Conservation (phyloP, 495 filamentous ascomycete genomes). For the Penicillium ochrochloron region DNA sequence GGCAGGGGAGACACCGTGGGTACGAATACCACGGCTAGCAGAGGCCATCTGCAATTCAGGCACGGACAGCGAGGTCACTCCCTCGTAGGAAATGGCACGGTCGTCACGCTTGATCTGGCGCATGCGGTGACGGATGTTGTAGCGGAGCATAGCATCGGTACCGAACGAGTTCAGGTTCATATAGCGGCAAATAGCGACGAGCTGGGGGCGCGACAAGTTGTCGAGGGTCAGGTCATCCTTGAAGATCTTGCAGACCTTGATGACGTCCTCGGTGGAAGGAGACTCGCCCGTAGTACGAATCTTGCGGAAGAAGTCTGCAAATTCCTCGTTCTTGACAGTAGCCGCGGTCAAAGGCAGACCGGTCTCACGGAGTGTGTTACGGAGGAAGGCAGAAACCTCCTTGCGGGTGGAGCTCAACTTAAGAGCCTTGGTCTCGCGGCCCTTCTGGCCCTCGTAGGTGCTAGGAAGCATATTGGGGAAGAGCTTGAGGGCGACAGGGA, state of each 20-base stretch:
- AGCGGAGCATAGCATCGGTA: slow-evolving; percentile 95
- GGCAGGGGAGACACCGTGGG: slow-evolving; percentile 85
- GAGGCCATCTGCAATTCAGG: slow-evolving; percentile 90
- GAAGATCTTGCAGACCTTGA: slow-evolving; percentile 99
- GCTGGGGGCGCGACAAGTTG: slow-evolving; percentile 92
- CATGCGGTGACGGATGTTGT: slow-evolving; percentile 97
- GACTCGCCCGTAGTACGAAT: slow-evolving; percentile 87
- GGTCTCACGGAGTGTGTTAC: slow-evolving; percentile 88
- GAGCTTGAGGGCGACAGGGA: slow-evolving; percentile 88
- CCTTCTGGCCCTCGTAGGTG: slow-evolving; percentile 92
- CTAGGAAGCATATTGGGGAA: slow-evolving; percentile 97
- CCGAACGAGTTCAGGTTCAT: slow-evolving; percentile 98
- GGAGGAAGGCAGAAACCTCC: slow-evolving; percentile 91
- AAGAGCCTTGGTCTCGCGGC: slow-evolving; percentile 84
- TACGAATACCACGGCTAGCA: slow-evolving; percentile 88
- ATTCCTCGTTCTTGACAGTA: slow-evolving; percentile 91
- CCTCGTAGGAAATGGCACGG: slow-evolving; percentile 91
- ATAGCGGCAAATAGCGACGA: slow-evolving; percentile 97
- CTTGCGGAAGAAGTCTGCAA: slow-evolving; percentile 97
- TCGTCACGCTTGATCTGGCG: slow-evolving; percentile 99
- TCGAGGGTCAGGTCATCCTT: slow-evolving; percentile 97
- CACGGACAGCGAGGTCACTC: slow-evolving; percentile 90
- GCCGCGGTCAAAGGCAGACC: slow-evolving; percentile 84
- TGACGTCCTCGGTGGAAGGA: slow-evolving; percentile 87
- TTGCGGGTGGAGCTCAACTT: slow-evolving; percentile 84